These are phyloP conservation scores for Aspergillus niger DNA, from an alignment of 2,329 filamentous ascomycete species.

Conservation along the genomic window DNA sequence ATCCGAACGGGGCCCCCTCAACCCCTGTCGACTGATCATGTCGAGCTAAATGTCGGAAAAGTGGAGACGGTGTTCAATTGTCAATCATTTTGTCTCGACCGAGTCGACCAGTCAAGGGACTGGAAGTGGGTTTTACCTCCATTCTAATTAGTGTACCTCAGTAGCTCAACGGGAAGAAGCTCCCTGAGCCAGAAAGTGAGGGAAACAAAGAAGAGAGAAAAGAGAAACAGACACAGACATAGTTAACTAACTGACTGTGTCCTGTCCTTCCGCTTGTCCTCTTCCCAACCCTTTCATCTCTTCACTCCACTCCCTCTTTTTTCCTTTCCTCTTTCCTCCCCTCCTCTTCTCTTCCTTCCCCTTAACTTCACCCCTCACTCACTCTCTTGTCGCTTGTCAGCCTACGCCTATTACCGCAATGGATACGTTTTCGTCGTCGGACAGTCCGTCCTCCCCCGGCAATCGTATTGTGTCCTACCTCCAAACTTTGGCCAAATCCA, in stretches of 20 bases:
- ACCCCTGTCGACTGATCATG: slow-evolving; percentile 19
- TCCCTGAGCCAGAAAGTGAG: slow-evolving; percentile 10
- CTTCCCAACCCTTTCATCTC: background rate
- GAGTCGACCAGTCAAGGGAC: slow-evolving; percentile 13
- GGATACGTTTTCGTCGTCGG: slow-evolving; percentile 17
- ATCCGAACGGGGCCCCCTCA: background rate
- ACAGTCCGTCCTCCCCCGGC: slow-evolving; percentile 26
- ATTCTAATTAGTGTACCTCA: background rate
- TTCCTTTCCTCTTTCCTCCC: slow-evolving; percentile 4
- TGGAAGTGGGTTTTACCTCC: slow-evolving; percentile 2
- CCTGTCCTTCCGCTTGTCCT: background rate
- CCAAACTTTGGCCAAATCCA: slow-evolving; percentile 34
- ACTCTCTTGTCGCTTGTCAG: background rate
- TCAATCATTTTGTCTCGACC: slow-evolving; percentile 28
- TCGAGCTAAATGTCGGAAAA: slow-evolving; percentile 21
- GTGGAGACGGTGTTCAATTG: slow-evolving; percentile 23
- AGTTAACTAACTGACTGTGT: background rate
- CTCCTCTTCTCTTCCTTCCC: slow-evolving; percentile 6
- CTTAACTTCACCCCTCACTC: background rate
- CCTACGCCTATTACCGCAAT: slow-evolving; percentile 11
- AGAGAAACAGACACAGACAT: too few species aligned
- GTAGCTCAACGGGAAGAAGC: slow-evolving; percentile 8
- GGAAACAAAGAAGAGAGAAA: slow-evolving; percentile 1
- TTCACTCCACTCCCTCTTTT: background rate
- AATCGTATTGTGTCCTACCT: slow-evolving; percentile 43